These are phyloP conservation scores for Panicum virgatum DNA, from an alignment of 202 grass and related monocot species.

Conservation along the genomic window DNA sequence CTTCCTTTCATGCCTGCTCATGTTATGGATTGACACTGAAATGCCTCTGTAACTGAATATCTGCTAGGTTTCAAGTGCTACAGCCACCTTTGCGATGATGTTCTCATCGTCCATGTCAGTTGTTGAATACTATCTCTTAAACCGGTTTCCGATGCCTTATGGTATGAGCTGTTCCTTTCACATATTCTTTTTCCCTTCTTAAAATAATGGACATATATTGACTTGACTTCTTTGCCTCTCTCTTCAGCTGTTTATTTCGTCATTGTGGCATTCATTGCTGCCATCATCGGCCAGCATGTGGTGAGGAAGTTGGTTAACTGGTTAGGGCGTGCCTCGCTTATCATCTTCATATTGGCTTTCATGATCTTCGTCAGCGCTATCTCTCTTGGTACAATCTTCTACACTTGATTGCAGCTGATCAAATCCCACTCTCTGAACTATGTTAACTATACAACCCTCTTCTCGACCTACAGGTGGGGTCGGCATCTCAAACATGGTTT, in stretches of 20 bases:
- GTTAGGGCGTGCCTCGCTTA: conserved; percentile 85
- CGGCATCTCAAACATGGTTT: conserved; percentile 78
- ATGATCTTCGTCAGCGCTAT: conserved; percentile 87
- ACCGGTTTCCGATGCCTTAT: conserved; percentile 83
- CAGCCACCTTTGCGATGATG: conserved; percentile 85
- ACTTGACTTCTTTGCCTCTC: conserved; percentile 20
- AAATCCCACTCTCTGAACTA: background rate
- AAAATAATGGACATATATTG: conserved; percentile 11
- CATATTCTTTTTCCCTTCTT: background rate
- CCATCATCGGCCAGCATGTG: conserved; percentile 68
- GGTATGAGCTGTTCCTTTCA: conserved; percentile 45
- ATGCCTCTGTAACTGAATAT: conserved; percentile 21
- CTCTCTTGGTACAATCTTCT: conserved; percentile 55
- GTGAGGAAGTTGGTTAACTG: conserved; percentile 82
- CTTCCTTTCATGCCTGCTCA: background rate
- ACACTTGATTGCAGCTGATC: background rate
- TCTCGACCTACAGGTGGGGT: conserved; percentile 63
- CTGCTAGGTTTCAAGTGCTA: conserved; percentile 91
- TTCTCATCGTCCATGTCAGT: conserved; percentile 91
- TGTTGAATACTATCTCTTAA: conserved; percentile 81
- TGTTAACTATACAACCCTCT: background rate
- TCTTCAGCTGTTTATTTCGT: conserved; percentile 67
- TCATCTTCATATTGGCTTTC: conserved; percentile 92
- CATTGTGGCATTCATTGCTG: conserved; percentile 61
- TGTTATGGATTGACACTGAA: conserved; percentile 24